Base-by-base conservation (phyloP, 169 alveolate genomes). In the Plasmodium sp. region DNA sequence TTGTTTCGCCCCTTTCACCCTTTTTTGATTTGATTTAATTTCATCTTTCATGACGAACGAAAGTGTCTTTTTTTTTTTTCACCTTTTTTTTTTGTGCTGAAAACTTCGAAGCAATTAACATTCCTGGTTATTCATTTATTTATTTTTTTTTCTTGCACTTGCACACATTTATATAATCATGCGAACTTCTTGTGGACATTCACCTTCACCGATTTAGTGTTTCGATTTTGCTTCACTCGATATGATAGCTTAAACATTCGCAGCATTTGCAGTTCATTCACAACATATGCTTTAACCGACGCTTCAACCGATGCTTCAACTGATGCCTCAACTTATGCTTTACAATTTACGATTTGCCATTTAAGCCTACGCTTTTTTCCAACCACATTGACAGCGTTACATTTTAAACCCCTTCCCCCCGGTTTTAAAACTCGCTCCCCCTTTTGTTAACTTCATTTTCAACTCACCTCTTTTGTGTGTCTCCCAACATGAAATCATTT, bases 401-500 rank as follows among this genome's bases (percentile, higher is more conserved):
- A 43, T 43, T 86, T 54, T 79, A 31, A 51, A 36, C 62, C 31
- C 81, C 67, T 86, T 48, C 39, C 48, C 81, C 43, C 67, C 83
- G 22, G 51, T 41, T 79, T 75, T 75, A 74, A 27, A 48, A 18
- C 16, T 62, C 81, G 12, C 5, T 58, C 62, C 34, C 41, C 43
- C 36, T 84, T 84, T 84, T 71, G 16, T 71, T 18, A 84, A 39
- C 41, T 9, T 74, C 41, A 54, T 84, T 74, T 84, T 73, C 22
- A 73, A 73, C 18, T 18, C 39, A 12, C 41, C 62, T 84, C 79
- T 45, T 74, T 22, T 54, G 62, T 48, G 43, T 14, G 34, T 45
- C 41, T 34, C 34, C 72, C 31, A 90, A 43, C 54, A 90, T 90
- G 94, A 90, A 79, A 62, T 22, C 71, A 80, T 45, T 79, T 80